A percentile compares a stretch with the other conserved stretches of the same genome.
phyloP scores from a whole-genome alignment of 2,329 filamentous ascomycete genomes.

The Daldinia sp. region DNA sequence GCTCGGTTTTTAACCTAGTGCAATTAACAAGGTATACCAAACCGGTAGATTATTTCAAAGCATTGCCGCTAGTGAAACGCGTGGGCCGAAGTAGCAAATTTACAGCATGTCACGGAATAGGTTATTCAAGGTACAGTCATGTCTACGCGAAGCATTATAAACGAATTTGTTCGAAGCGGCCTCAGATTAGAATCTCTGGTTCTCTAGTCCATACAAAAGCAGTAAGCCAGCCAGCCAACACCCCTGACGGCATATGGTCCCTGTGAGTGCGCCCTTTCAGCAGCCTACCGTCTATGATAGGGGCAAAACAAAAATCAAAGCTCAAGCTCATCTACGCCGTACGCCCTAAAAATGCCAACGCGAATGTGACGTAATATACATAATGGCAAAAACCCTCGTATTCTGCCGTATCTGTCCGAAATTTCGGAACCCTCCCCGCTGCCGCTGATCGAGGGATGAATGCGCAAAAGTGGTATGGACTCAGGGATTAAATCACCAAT shows the following conservation, averaged over 20 bases:
- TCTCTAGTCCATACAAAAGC: constrained; percentile 11
- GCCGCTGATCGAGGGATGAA: neutral
- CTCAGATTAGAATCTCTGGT: constrained; percentile 8
- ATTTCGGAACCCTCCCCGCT: constrained; percentile 6
- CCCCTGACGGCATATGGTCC: constrained; percentile 9
- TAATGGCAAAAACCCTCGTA: neutral
- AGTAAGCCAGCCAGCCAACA: constrained; percentile 15
- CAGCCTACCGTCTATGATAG: constrained; percentile 15
- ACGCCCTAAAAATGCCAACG: constrained; percentile 25
- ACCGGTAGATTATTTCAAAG: too few relatives aligned
- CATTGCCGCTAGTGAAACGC: too few relatives aligned
- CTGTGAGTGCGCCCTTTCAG: neutral
- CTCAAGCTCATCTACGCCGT: constrained; percentile 14
- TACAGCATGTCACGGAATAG: neutral
- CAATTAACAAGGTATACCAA: too few relatives aligned
- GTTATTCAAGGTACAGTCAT: neutral
- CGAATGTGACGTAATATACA: constrained; percentile 27
- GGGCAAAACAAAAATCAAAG: constrained; percentile 1
- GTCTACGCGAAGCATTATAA: neutral
- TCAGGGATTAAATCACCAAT: neutral
- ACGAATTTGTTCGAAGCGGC: constrained; percentile 7
- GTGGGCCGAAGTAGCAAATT: neutral
- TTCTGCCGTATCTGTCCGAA: constrained; percentile 11
- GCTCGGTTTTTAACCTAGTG: too few relatives aligned
- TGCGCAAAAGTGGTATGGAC: neutral